phyloP scores from a whole-genome alignment of 495 filamentous ascomycete genomes.

The Hypoxylon intermedium region DNA sequence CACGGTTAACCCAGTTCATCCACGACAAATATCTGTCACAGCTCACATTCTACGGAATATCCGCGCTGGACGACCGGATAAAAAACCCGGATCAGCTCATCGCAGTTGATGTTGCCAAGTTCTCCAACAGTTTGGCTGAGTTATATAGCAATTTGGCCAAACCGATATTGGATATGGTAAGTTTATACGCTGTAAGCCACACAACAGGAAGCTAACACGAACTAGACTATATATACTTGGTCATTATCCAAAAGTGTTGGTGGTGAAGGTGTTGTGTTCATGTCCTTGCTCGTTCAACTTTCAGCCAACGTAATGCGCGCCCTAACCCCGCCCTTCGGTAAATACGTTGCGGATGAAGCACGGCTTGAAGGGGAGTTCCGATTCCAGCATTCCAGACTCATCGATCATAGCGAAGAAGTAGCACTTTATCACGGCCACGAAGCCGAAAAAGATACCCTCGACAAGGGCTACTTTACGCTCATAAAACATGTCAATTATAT shows the following conservation, averaged over 20 bases:
- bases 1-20: constrained; percentile 87
- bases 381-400: constrained; percentile 91
- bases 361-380: constrained; percentile 94
- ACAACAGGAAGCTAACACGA: constrained; percentile 26
- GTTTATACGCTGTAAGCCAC: background rate
- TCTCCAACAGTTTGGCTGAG: constrained; percentile 93
- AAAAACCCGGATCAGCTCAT: constrained; percentile 99
- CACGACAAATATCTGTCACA: constrained; percentile 92
- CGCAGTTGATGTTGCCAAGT: constrained; percentile 92
- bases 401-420: constrained; percentile 94
- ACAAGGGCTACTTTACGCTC: constrained; percentile 97
- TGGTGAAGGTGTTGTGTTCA: constrained; percentile 91
- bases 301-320: constrained; percentile 93
- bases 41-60: constrained; percentile 97
- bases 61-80: constrained; percentile 93
- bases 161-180: constrained; percentile 86
- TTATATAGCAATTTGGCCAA: constrained; percentile 98
- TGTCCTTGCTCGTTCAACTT: constrained; percentile 90
- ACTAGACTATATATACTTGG: constrained; percentile 83
- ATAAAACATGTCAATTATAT: constrained; percentile 99
- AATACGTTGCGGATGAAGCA: constrained; percentile 96
- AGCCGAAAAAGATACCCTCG: constrained; percentile 93
- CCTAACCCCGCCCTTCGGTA: constrained; percentile 95
- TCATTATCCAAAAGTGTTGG: constrained; percentile 91
- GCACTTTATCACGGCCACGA: constrained; percentile 93